Conservation (phyloP, 2,329 filamentous ascomycete genomes). For the Claviceps purpurea region DNA sequence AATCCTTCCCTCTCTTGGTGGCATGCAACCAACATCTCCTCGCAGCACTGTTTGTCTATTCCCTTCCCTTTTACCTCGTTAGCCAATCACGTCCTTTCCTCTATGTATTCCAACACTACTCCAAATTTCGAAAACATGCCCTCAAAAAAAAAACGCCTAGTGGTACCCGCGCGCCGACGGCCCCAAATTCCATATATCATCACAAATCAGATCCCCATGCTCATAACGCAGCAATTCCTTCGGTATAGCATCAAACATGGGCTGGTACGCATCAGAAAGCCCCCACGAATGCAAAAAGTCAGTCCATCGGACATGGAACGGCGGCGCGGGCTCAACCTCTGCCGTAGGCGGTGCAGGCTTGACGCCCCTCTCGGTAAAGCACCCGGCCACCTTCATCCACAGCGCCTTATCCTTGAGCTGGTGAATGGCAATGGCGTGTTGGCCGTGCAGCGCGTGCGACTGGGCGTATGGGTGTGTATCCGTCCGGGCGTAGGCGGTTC, state of each 20-base stretch:
- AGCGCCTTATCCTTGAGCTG: conserved; percentile 14
- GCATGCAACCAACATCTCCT: too few species aligned
- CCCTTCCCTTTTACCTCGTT: too few species aligned
- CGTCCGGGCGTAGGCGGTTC: conserved; percentile 15
- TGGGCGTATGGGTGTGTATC: conserved; percentile 12
- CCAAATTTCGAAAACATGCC: too few species aligned
- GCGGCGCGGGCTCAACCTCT: conserved; percentile 2
- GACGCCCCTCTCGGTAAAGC: conserved; percentile 16
- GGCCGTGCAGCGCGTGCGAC: conserved; percentile 13
- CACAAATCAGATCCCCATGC: conserved; percentile 13
- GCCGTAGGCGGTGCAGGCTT: conserved; percentile 8
- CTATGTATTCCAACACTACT: too few species aligned
- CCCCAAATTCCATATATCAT: conserved; percentile 15
- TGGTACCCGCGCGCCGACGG: background rate
- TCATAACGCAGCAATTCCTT: conserved; percentile 10
- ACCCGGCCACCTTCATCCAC: conserved; percentile 17
- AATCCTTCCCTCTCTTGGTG: too few species aligned
- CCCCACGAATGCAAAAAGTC: conserved; percentile 14
- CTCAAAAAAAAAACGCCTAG: too few species aligned
- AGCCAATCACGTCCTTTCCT: too few species aligned
- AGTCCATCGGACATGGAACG: conserved; percentile 10
- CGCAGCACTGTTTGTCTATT: too few species aligned
- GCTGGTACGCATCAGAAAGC: conserved; percentile 8
- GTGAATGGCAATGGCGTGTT: conserved; percentile 14
- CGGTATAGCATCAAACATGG: conserved; percentile 13